Conservation (phyloP, 345 rosid species). For the Linum lewisii region DNA sequence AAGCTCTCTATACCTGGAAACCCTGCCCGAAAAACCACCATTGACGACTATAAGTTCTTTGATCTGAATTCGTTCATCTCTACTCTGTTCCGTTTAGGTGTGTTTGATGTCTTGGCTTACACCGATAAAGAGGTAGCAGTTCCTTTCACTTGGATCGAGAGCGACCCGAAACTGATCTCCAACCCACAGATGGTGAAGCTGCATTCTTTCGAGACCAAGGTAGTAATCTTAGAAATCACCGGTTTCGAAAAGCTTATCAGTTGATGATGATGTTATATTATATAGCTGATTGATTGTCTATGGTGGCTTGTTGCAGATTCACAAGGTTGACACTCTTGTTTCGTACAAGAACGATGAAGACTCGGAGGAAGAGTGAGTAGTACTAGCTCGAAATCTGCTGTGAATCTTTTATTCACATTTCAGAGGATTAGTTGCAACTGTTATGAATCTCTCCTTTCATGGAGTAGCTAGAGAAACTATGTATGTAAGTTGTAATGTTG, state of each 20-base stretch:
- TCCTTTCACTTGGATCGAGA: constrained; percentile 93
- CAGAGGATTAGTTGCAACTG: neutral
- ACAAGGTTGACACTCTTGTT: constrained; percentile 90
- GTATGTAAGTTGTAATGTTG: no score
- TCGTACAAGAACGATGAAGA: constrained; percentile 84
- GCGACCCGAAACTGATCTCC: constrained; percentile 86
- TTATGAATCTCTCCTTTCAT: no score
- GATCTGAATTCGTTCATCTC: neutral
- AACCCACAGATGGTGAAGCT: constrained; percentile 99
- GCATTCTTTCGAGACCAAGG: constrained; percentile 96
- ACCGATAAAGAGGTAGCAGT: constrained; percentile 82
- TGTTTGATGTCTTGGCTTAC: constrained; percentile 91
- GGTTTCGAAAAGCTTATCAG: neutral
- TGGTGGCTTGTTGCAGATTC: constrained; percentile 50
- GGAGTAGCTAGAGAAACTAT: no score
- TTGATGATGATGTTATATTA: neutral
- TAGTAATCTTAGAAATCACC: constrained; percentile 3
- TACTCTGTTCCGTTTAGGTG: constrained; percentile 38
- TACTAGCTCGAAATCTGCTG: constrained; percentile 8
- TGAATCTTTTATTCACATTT: constrained; percentile 27
- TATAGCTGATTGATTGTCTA: neutral
- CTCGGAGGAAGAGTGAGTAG: constrained; percentile 60
- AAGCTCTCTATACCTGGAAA: constrained; percentile 18
- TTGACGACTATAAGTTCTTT: no score
- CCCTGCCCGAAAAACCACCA: no score